Percentiles rank a stretch among this genome's conserved stretches.
Conservation (phyloP, 139 green algal genomes). For the Marvania coccoides region DNA sequence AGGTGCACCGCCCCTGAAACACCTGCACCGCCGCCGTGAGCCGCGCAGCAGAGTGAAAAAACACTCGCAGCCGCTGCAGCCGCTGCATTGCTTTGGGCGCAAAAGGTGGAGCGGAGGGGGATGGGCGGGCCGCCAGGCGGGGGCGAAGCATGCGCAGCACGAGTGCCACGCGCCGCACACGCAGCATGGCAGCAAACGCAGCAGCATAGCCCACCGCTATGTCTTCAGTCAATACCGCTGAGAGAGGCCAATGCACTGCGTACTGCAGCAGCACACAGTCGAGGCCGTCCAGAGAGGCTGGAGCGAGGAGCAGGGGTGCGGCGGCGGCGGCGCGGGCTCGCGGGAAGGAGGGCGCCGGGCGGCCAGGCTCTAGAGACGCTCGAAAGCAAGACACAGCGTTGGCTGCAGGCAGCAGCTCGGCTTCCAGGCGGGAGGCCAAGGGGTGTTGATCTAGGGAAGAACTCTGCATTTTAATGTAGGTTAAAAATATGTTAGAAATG, state of each 20-base stretch:
- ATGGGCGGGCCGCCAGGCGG: too few relatives aligned
- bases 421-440: too few relatives aligned
- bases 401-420: too few relatives aligned
- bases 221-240: conserved; percentile 1
- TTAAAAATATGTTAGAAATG: too few relatives aligned
- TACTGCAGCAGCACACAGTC: not conserved
- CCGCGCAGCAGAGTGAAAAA: not conserved
- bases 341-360: too few relatives aligned
- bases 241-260: not conserved
- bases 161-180: not conserved
- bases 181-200: not conserved
- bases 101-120: too few relatives aligned
- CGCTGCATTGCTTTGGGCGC: not conserved
- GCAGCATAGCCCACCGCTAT: not conserved
- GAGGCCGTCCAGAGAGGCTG: not conserved
- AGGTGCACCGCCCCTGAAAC: not conserved
- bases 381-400: too few relatives aligned
- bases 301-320: not conserved
- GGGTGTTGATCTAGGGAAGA: too few relatives aligned
- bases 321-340: too few relatives aligned
- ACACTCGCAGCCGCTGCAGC: not conserved
- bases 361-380: too few relatives aligned
- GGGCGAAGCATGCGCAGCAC: not conserved
- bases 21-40: not conserved
- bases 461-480: too few relatives aligned